A percentile compares a stretch with the other conserved stretches of the same genome.
Evolutionary conservation across 768 basidiomycete species (phyloP).

Genomic region (Tulasnella sp.): DNA sequence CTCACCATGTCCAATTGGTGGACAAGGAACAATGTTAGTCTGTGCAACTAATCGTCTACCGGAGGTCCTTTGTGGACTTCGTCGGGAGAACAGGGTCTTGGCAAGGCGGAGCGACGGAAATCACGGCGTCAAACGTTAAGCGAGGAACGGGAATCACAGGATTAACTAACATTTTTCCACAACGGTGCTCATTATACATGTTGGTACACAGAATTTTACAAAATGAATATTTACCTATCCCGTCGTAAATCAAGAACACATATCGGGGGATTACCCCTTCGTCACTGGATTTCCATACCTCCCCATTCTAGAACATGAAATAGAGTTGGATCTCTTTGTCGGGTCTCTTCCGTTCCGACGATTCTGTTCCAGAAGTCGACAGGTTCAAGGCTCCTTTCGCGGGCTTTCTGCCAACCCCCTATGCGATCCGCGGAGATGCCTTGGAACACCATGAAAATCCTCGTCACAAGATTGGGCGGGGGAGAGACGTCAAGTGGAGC

Average conservation of each 20-base stretch:
- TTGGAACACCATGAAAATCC: constrained; percentile 49
- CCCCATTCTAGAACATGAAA: constrained; percentile 26
- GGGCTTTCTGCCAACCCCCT: background rate
- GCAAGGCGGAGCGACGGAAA: no score
- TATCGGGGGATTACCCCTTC: background rate
- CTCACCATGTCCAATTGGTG: no score
- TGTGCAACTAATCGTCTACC: no score
- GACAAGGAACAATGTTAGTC: no score
- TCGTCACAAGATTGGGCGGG: constrained; percentile 42
- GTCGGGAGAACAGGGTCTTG: no score
- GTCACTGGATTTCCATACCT: constrained; percentile 25
- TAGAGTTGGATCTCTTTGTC: background rate
- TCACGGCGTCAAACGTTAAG: no score
- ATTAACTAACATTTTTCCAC: no score
- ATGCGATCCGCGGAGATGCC: constrained; percentile 36
- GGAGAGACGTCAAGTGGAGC: constrained; percentile 42
- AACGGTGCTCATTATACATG: background rate
- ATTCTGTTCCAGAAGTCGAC: background rate
- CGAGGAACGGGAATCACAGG: no score
- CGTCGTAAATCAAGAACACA: background rate
- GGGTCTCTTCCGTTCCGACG: background rate
- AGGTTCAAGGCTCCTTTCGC: background rate
- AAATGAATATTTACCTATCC: background rate
- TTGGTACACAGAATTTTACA: background rate
- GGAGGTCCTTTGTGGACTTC: no score